These are phyloP conservation scores for Phytophthora constricta DNA, from an alignment of 352 stramenopile species.

Conservation along the genomic window DNA sequence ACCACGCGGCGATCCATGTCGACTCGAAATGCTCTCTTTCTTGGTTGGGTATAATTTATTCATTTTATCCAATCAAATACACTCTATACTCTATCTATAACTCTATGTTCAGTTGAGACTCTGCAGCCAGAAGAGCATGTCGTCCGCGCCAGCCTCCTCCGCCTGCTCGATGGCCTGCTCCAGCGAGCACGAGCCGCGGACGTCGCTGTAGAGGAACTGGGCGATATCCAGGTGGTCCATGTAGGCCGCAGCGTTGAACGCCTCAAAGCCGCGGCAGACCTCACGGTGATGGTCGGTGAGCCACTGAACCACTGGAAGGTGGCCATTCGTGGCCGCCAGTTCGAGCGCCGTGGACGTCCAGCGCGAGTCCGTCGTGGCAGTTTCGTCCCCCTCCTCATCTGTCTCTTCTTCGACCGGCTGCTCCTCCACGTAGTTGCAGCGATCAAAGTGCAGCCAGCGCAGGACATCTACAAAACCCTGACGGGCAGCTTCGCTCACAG, in stretches of 20 bases:
- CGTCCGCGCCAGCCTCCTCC: slow-evolving; percentile 65
- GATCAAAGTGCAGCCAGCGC: slow-evolving; percentile 57
- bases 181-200: slow-evolving; percentile 56
- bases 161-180: slow-evolving; percentile 68
- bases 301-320: slow-evolving; percentile 66
- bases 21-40: too few species aligned
- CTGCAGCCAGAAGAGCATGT: slow-evolving; percentile 67
- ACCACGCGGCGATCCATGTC: slow-evolving; percentile 48
- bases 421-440: slow-evolving; percentile 28
- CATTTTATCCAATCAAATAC: slow-evolving; percentile 30
- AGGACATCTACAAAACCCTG: slow-evolving; percentile 61
- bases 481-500: slow-evolving; percentile 60
- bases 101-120: slow-evolving; percentile 44
- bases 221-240: slow-evolving; percentile 75
- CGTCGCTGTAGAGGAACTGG: slow-evolving; percentile 53
- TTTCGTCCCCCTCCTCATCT: slow-evolving; percentile 21
- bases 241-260: slow-evolving; percentile 71
- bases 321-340: slow-evolving; percentile 65
- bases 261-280: slow-evolving; percentile 56
- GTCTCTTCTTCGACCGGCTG: slow-evolving; percentile 20
- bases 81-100: slow-evolving; percentile 37
- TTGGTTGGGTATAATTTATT: background rate
- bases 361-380: slow-evolving; percentile 15
- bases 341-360: slow-evolving; percentile 69
- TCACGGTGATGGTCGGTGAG: slow-evolving; percentile 58